Evolutionary conservation across 2,329 filamentous ascomycete genomes (phyloP).

Genomic region (Chrysosporium queenslandicum): DNA sequence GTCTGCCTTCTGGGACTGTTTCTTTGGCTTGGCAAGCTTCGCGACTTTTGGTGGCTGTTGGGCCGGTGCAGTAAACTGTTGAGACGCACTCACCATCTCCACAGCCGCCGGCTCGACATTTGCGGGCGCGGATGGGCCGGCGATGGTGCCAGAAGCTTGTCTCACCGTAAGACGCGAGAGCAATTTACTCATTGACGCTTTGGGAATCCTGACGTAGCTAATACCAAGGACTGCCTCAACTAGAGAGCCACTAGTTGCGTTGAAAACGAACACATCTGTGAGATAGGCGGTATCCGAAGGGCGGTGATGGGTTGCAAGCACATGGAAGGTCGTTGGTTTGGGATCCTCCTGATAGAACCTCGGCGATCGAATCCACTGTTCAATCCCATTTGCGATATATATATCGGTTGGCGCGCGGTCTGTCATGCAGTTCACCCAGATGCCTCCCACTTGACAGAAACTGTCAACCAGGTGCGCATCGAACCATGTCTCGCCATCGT

Average conservation of each 20-base stretch:
- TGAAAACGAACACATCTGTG: conserved; percentile 11
- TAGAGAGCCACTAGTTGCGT: conserved; percentile 1
- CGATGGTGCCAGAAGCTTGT: not conserved
- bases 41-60: not conserved
- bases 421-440: conserved; percentile 12
- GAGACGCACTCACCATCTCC: not conserved
- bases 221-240: conserved; percentile 10
- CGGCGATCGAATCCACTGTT: conserved; percentile 11
- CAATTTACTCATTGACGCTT: conserved; percentile 2
- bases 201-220: conserved; percentile 9
- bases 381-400: conserved; percentile 9
- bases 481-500: not conserved
- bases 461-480: conserved; percentile 7
- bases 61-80: not conserved
- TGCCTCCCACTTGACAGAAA: conserved; percentile 11
- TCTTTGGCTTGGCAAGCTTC: not conserved
- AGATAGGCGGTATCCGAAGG: conserved; percentile 4
- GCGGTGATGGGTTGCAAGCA: conserved; percentile 4
- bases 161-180: conserved; percentile 4
- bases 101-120: not conserved
- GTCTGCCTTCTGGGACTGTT: not conserved
- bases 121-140: not conserved
- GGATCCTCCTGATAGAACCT: not conserved
- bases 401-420: conserved; percentile 10
- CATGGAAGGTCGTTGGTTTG: conserved; percentile 4